Conservation (phyloP, 495 filamentous ascomycete genomes). For the Bacidia gigantensis region DNA sequence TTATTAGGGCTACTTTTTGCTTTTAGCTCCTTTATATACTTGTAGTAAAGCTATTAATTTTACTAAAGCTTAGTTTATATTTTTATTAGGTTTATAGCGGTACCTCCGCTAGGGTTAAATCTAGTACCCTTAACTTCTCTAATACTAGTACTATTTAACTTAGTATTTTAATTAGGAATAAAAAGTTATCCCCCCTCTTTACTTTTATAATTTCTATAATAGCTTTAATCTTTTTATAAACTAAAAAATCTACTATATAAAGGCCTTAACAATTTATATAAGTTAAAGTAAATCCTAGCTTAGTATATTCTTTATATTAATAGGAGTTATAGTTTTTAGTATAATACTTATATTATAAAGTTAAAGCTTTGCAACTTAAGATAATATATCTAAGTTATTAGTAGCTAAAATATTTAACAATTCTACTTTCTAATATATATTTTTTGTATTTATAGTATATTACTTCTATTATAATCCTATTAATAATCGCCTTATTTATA, state of each 20-base stretch:
- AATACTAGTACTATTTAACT: no score
- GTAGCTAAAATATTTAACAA: background rate
- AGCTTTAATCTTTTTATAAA: background rate
- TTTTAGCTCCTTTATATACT: background rate
- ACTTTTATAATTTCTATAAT: background rate
- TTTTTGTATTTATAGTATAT: background rate
- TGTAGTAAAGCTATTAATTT: background rate
- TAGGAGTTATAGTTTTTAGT: background rate
- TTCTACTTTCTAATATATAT: background rate
- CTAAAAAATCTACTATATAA: background rate
- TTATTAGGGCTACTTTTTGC: background rate
- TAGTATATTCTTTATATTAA: background rate
- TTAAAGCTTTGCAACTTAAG: background rate
- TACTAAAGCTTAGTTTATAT: background rate
- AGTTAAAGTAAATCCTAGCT: background rate
- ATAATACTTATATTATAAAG: background rate
- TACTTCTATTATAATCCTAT: background rate
- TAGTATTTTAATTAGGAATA: background rate
- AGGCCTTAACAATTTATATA: background rate
- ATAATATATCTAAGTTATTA: background rate
- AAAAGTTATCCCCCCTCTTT: background rate
- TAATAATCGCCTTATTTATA: background rate
- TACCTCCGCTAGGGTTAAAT: background rate
- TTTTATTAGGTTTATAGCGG: background rate
- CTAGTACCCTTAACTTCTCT: no score